Percentiles rank a stretch among this genome's conserved stretches.
These are phyloP conservation scores for Schizopora paradoxa DNA, from an alignment of 1,284 basidiomycete genomes.

Conservation along the genomic window DNA sequence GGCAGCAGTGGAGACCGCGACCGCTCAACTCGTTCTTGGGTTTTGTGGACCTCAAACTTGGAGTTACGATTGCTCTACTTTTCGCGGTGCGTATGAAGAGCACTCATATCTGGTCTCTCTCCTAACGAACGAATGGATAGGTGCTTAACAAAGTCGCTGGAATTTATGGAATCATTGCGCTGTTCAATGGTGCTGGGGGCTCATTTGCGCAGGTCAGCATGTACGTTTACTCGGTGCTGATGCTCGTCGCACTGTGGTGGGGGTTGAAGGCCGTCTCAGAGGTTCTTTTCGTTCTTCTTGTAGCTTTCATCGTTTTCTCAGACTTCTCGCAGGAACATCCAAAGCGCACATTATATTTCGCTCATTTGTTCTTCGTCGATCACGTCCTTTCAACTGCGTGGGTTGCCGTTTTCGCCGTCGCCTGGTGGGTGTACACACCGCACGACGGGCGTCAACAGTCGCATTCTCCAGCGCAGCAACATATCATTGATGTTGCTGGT, in stretches of 20 bases:
- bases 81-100: slow-evolving; percentile 72
- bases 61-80: slow-evolving; percentile 77
- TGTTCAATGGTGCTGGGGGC: slow-evolving; percentile 83
- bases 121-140: slow-evolving; percentile 34
- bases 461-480: slow-evolving; percentile 83
- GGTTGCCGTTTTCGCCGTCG: slow-evolving; percentile 84
- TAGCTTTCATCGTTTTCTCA: slow-evolving; percentile 8
- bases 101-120: slow-evolving; percentile 4
- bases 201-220: slow-evolving; percentile 86
- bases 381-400: slow-evolving; percentile 90
- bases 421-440: slow-evolving; percentile 87
- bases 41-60: slow-evolving; percentile 84
- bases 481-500: slow-evolving; percentile 61
- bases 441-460: slow-evolving; percentile 81
- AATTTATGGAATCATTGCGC: slow-evolving; percentile 91
- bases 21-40: slow-evolving; percentile 80
- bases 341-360: slow-evolving; percentile 80
- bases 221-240: slow-evolving; percentile 89
- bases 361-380: slow-evolving; percentile 89
- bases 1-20: slow-evolving; percentile 73
- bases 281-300: slow-evolving; percentile 40
- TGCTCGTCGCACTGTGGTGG: slow-evolving; percentile 81
- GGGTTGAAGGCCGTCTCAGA: slow-evolving; percentile 81
- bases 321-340: slow-evolving; percentile 68
- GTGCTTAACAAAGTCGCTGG: slow-evolving; percentile 98